Evolutionary conservation across 2,329 filamentous ascomycete genomes (phyloP), one percentile per base, ranked within the genome.

Genomic region (Penicillium sp.): DNA sequence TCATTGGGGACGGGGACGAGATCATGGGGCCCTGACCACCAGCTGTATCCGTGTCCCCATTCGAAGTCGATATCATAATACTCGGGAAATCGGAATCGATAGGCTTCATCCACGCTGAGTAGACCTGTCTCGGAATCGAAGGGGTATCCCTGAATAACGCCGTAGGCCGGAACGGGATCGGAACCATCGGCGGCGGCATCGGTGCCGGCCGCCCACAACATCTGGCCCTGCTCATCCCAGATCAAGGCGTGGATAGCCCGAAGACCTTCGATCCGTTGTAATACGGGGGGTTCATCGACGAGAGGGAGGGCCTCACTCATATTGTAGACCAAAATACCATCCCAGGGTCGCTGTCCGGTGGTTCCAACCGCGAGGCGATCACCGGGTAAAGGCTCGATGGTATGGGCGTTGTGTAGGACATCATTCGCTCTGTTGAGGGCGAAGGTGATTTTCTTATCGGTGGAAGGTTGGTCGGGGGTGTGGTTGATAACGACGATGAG

Each of bases 1-100:
- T 67, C 43, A n/a, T 67, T 62, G 2, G 66, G 66, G 15, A 67
- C 57, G 2, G 66, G 66, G 3, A 67, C 66, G 4, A 67, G 63
- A 40, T 68, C 65, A 36, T 68, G 66, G 10, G 62, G 57, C 2
- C 66, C 66, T 15, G 57, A 51, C 65, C 65, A 68, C 66, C 66
- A 68, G 13, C 53, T 51, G 23, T 65, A 67, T 2, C 59, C 62
- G n/a, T 46, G 34, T 0, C 65, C 65, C 66, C 65, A 68, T 64
- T 68, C 63, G 0, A 50, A 50, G 13, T 63, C 58, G 40, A 66
- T 59, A n/a, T 61, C 55, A 21, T 53, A 60, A 5, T 61, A 53
- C 3, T 61, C 41, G 0, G 58, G 50, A 19, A 64, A 50, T 27
- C 27, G 50, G 49, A 64, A 68, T 13, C 54, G 48, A 25, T 54